Percentiles rank a stretch among this genome's conserved stretches.
Conservation (phyloP, 169 alveolate genomes). For the Plasmodium ovale region DNA sequence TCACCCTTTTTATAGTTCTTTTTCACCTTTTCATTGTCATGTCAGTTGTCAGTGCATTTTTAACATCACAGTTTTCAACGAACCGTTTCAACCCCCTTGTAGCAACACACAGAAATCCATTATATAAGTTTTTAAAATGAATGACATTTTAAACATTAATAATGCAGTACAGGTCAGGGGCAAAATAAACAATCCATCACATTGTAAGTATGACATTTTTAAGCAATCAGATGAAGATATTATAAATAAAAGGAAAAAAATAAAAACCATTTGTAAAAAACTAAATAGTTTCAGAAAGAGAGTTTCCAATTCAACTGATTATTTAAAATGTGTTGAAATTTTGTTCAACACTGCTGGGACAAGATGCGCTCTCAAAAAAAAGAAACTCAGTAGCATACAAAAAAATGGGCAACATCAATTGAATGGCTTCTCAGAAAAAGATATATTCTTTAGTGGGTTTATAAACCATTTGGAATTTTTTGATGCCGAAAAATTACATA, state of each 20-base stretch:
- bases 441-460: conserved; percentile 23
- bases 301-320: conserved; percentile 21
- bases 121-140: conserved; percentile 5
- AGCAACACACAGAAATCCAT: no score
- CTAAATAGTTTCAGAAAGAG: conserved; percentile 16
- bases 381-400: not conserved
- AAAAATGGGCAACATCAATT: not conserved
- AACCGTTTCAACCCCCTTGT: no score
- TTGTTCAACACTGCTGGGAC: conserved; percentile 49
- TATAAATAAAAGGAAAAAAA: conserved; percentile 33
- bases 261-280: conserved; percentile 34
- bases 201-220: not conserved
- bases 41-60: no score
- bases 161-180: not conserved
- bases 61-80: no score
- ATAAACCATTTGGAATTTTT: conserved; percentile 31
- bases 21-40: no score
- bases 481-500: conserved; percentile 10
- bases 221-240: not conserved
- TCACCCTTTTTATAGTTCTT: no score
- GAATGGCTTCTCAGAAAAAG: not conserved
- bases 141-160: conserved; percentile 1
- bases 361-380: conserved; percentile 29
- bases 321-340: conserved; percentile 48
- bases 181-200: not conserved